Percentiles rank a stretch among this genome's conserved stretches.
Evolutionary conservation across 108 stramenopile genomes (phyloP).

Genomic region (Cyclotella choctawhatcheeana): DNA sequence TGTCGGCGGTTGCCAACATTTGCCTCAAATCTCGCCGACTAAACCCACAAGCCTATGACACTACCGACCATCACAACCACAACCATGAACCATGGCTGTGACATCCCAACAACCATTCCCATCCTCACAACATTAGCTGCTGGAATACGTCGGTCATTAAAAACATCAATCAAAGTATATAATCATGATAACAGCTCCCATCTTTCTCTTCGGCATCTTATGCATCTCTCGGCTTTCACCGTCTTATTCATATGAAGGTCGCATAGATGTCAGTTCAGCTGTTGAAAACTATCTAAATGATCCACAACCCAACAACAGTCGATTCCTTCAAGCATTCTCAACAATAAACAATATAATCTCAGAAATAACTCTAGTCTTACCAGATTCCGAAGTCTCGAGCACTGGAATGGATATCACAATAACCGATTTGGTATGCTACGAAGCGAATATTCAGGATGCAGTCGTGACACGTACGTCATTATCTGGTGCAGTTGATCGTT

Average conservation of each 20-base stretch:
- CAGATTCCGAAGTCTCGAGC: slow-evolving; percentile 30
- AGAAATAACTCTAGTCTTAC: slow-evolving; percentile 30
- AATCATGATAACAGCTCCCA: not conserved
- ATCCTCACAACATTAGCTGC: not conserved
- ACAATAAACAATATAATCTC: slow-evolving; percentile 39
- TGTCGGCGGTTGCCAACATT: not conserved
- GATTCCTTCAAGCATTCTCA: slow-evolving; percentile 21
- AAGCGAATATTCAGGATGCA: slow-evolving; percentile 17
- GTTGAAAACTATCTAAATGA: not conserved
- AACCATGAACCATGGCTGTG: too few species aligned
- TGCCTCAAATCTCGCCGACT: too few species aligned
- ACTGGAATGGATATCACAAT: slow-evolving; percentile 31
- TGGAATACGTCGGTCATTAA: too few species aligned
- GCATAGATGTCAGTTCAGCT: too few species aligned
- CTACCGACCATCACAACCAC: too few species aligned
- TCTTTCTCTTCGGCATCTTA: not conserved
- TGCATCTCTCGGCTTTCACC: not conserved
- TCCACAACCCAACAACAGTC: not conserved
- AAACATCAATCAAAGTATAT: too few species aligned
- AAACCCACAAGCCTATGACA: too few species aligned
- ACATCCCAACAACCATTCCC: not conserved
- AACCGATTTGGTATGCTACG: slow-evolving; percentile 35
- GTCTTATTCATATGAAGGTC: not conserved
- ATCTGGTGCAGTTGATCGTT: not conserved
- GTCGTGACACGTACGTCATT: slow-evolving; percentile 11